Percentiles rank a stretch among this genome's conserved stretches.
Conservation (phyloP, 305 asterid genomes). For the Solanum hybrid region DNA sequence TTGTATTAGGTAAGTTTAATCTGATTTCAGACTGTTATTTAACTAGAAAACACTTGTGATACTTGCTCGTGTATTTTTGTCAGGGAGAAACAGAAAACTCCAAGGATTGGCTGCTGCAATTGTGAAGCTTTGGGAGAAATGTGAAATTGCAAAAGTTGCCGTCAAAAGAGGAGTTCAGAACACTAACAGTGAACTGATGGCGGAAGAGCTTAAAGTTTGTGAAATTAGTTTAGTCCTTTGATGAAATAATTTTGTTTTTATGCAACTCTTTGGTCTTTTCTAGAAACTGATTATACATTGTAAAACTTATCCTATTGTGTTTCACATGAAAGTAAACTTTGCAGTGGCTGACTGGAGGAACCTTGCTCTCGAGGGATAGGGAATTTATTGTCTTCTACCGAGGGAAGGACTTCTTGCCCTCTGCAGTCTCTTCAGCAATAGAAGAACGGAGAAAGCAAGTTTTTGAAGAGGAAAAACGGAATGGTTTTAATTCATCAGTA, state of each 20-base stretch:
- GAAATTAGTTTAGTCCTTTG: conserved; percentile 3
- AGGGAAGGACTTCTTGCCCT: conserved; percentile 93
- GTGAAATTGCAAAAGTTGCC: conserved; percentile 97
- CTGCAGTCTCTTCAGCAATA: conserved; percentile 82
- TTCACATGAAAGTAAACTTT: conserved; percentile 30
- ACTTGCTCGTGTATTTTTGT: conserved; percentile 6
- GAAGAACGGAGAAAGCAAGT: conserved; percentile 59
- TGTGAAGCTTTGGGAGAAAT: conserved; percentile 94
- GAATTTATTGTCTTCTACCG: conserved; percentile 86
- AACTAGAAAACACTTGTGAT: background rate
- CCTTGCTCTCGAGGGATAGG: conserved; percentile 82
- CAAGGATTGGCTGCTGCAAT: conserved; percentile 94
- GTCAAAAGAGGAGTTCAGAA: conserved; percentile 92
- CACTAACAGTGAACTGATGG: conserved; percentile 81
- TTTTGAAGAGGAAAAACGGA: conserved; percentile 20
- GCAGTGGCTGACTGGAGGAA: conserved; percentile 92
- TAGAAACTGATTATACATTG: background rate
- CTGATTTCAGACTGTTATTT: background rate
- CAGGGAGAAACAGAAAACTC: conserved; percentile 87
- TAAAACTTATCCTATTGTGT: background rate
- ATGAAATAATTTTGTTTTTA: background rate
- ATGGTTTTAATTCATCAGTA: conserved; percentile 8
- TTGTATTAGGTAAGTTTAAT: conserved; percentile 68
- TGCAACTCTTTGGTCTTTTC: background rate
- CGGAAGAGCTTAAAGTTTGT: conserved; percentile 92